These are phyloP conservation scores for Clavaria fumosa DNA, from an alignment of 768 basidiomycete genomes.

Conservation along the genomic window DNA sequence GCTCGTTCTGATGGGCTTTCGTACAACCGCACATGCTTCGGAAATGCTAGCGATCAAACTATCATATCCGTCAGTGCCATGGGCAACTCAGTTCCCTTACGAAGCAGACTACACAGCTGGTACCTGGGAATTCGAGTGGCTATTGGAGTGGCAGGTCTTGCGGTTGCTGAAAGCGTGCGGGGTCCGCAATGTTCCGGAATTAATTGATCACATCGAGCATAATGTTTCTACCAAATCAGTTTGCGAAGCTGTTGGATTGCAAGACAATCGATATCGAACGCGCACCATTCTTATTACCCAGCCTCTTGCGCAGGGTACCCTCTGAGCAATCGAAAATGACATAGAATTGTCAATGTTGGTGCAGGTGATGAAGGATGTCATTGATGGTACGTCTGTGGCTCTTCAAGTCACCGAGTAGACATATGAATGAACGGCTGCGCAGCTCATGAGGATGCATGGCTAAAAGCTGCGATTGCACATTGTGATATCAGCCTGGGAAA, in stretches of 20 bases:
- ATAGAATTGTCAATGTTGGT: neutral
- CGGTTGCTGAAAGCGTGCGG: neutral
- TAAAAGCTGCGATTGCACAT: constrained; percentile 2
- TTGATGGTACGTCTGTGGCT: constrained; percentile 1
- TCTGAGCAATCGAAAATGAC: neutral
- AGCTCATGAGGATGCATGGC: constrained; percentile 7
- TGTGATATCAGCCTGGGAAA: constrained; percentile 7
- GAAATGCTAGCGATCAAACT: constrained; percentile 7
- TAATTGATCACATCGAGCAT: constrained; percentile 4
- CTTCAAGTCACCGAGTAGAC: neutral
- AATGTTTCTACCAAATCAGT: constrained; percentile 2
- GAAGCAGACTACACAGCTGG: neutral
- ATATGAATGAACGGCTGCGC: neutral
- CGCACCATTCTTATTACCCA: constrained; percentile 7
- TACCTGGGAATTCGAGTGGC: neutral
- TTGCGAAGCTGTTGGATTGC: constrained; percentile 5
- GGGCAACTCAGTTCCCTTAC: too few relatives aligned
- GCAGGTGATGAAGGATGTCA: constrained; percentile 5
- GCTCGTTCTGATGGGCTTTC: constrained; percentile 3
- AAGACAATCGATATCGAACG: neutral
- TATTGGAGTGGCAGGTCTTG: constrained; percentile 3
- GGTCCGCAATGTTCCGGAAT: constrained; percentile 1
- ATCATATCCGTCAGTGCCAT: constrained; percentile 6
- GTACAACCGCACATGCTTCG: neutral
- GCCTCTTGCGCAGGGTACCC: constrained; percentile 5